Evolutionary conservation across 192 early-diverging fungal species (phyloP).

Genomic region (Spinellus fusiger): DNA sequence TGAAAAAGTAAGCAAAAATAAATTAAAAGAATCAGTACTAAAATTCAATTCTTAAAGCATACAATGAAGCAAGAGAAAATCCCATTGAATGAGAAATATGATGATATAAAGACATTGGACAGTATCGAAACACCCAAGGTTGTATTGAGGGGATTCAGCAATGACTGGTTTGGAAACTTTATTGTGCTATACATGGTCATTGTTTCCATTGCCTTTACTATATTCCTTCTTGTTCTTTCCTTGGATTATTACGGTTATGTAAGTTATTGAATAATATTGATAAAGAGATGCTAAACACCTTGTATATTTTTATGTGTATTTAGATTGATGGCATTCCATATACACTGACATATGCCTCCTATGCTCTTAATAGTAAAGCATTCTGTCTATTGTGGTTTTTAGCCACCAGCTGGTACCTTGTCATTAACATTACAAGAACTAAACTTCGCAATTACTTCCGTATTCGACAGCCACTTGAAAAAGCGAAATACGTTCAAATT

Average conservation of each 20-base stretch:
- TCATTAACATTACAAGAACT: conserved; percentile 32
- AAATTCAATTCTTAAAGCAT: background rate
- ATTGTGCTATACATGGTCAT: conserved; percentile 28
- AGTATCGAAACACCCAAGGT: background rate
- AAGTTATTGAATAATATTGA: background rate
- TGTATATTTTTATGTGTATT: background rate
- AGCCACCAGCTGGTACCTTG: conserved; percentile 34
- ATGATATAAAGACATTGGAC: background rate
- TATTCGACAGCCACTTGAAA: conserved; percentile 23
- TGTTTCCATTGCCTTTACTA: conserved; percentile 36
- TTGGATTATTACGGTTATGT: conserved; percentile 52
- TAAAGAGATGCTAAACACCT: background rate
- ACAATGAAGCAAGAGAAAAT: background rate
- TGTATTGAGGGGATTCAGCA: conserved; percentile 32
- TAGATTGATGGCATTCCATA: conserved; percentile 22
- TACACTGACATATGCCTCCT: conserved; percentile 21
- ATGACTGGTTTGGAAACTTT: conserved; percentile 35
- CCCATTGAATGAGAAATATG: background rate
- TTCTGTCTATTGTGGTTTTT: conserved; percentile 37
- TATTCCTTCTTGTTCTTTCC: conserved; percentile 40
- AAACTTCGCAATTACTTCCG: conserved; percentile 44
- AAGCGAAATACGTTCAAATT: conserved; percentile 33
- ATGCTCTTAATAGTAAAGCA: conserved; percentile 38
- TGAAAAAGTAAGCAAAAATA: conserved; percentile 13
- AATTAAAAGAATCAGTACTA: background rate